Percentiles rank a stretch among this genome's conserved stretches.
Conservation (phyloP, 225 moss, liverwort and hornwort genomes). For the Takakia lepidozioides region DNA sequence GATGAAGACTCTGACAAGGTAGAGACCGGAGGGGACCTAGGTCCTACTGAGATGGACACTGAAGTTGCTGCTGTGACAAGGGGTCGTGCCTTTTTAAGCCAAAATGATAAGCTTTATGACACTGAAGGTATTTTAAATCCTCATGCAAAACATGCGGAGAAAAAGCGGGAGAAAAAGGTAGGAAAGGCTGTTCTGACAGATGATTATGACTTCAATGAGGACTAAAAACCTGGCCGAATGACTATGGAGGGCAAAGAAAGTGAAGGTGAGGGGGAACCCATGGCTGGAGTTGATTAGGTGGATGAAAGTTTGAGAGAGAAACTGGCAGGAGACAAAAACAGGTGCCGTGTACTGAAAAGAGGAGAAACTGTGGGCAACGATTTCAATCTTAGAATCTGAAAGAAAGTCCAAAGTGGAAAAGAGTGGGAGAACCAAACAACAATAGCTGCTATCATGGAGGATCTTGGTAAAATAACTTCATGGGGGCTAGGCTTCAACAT, state of each 20-base stretch:
- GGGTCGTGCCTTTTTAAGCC: slow-evolving; percentile 43
- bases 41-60: slow-evolving; percentile 42
- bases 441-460: no score
- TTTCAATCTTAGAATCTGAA: no score
- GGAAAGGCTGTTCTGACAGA: slow-evolving; percentile 22
- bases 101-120: slow-evolving; percentile 60
- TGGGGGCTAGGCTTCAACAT: no score
- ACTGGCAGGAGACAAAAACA: no score
- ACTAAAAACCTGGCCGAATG: slow-evolving; percentile 5
- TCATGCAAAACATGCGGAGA: slow-evolving; percentile 45
- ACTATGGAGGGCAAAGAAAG: slow-evolving; percentile 5
- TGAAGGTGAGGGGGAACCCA: slow-evolving; percentile 12
- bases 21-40: slow-evolving; percentile 30
- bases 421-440: no score
- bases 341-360: no score
- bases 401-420: no score
- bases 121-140: slow-evolving; percentile 59
- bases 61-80: slow-evolving; percentile 31
- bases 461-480: no score
- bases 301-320: no score
- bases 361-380: no score
- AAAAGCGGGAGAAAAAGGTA: slow-evolving; percentile 50
- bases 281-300: slow-evolving; percentile 42
- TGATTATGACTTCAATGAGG: slow-evolving; percentile 28
- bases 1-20: slow-evolving; percentile 38